phyloP scores from a whole-genome alignment of 1,139 yeast species.

The Candida sanyaensis region DNA sequence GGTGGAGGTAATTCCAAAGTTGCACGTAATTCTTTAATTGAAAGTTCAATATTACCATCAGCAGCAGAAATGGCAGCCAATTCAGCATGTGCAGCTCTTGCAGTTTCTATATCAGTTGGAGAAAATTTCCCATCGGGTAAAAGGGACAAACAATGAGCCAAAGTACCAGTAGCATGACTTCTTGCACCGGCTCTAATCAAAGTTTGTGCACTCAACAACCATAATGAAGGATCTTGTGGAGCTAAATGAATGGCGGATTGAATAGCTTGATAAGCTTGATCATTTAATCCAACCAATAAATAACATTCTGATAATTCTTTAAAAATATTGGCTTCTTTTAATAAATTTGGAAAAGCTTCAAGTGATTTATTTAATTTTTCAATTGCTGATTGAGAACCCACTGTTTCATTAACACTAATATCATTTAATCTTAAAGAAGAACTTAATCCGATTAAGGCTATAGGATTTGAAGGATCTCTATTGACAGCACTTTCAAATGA shows the following conservation, averaged over 20 bases:
- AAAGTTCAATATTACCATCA: constrained; percentile 49
- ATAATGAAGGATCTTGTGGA: constrained; percentile 45
- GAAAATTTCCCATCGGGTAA: constrained; percentile 35
- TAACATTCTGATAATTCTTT: constrained; percentile 54
- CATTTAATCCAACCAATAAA: constrained; percentile 45
- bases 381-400: constrained; percentile 44
- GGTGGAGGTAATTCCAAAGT: constrained; percentile 54
- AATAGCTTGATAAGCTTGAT: constrained; percentile 53
- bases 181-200: constrained; percentile 43
- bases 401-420: constrained; percentile 33
- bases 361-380: constrained; percentile 44
- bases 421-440: constrained; percentile 41
- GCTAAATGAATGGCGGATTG: constrained; percentile 45
- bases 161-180: constrained; percentile 47
- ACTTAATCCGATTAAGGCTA: constrained; percentile 46
- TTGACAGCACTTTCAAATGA: constrained; percentile 49
- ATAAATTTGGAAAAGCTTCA: constrained; percentile 32
- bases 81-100: constrained; percentile 54
- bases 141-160: constrained; percentile 44
- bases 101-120: constrained; percentile 41
- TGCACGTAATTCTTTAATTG: constrained; percentile 48
- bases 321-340: constrained; percentile 38
- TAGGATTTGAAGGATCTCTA: constrained; percentile 42
- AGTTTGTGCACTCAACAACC: constrained; percentile 51
- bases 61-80: constrained; percentile 54